These are phyloP conservation scores for Leccinum variicolor DNA, from an alignment of 768 basidiomycete genomes.

Conservation along the genomic window DNA sequence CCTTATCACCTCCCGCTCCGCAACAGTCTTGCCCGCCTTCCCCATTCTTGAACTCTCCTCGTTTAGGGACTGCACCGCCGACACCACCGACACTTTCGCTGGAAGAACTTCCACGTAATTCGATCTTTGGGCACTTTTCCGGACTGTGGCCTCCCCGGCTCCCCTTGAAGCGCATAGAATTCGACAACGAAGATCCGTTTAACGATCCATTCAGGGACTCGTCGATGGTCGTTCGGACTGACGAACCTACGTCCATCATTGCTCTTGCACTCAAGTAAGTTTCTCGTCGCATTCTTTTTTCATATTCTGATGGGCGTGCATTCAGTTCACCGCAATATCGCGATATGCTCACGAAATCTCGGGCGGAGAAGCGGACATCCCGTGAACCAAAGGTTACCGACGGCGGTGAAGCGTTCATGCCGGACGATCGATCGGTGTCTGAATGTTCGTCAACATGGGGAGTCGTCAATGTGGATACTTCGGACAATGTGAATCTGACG, in stretches of 20 bases:
- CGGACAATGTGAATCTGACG: slow-evolving; percentile 64
- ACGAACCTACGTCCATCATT: slow-evolving; percentile 97
- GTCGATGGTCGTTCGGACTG: slow-evolving; percentile 90
- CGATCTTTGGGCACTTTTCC: slow-evolving; percentile 66
- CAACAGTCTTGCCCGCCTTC: slow-evolving; percentile 47
- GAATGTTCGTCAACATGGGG: slow-evolving; percentile 92
- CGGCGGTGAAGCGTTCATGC: slow-evolving; percentile 86
- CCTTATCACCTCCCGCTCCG: slow-evolving; percentile 25
- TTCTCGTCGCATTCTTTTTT: neutral
- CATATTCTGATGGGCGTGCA: slow-evolving; percentile 1
- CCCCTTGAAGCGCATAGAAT: slow-evolving; percentile 50
- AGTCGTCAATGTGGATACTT: slow-evolving; percentile 77
- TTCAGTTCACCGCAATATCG: slow-evolving; percentile 77
- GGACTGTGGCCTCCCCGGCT: slow-evolving; percentile 73
- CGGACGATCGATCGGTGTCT: slow-evolving; percentile 77
- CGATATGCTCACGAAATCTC: slow-evolving; percentile 73
- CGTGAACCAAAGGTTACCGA: slow-evolving; percentile 56
- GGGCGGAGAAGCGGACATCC: slow-evolving; percentile 70
- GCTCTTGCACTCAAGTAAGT: slow-evolving; percentile 87
- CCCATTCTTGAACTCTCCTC: slow-evolving; percentile 44
- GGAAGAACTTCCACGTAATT: slow-evolving; percentile 54
- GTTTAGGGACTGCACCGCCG: slow-evolving; percentile 32
- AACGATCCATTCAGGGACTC: slow-evolving; percentile 87
- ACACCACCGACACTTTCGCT: slow-evolving; percentile 52
- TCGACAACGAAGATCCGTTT: slow-evolving; percentile 64